These are phyloP conservation scores for Omphalea diandra DNA, from an alignment of 441 rosid genomes.

Conservation along the genomic window DNA sequence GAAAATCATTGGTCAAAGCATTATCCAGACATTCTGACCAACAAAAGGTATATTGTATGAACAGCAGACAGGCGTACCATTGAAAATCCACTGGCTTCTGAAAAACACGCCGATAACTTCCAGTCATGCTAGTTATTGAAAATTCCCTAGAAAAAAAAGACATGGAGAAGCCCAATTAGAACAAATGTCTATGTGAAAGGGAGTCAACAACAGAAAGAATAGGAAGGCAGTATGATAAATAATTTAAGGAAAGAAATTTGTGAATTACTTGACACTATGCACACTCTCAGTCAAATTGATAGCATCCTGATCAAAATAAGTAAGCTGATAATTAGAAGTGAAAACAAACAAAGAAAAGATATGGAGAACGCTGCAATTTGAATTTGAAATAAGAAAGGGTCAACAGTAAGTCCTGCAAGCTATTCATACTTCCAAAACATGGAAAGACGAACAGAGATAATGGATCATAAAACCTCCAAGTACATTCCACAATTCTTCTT, in stretches of 20 bases:
- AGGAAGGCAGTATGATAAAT: background rate
- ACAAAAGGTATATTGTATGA: constrained; percentile 5
- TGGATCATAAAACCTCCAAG: background rate
- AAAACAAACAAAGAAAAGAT: background rate
- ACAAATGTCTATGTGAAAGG: background rate
- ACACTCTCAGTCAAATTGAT: constrained; percentile 71
- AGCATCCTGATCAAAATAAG: constrained; percentile 56
- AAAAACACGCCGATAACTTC: constrained; percentile 86
- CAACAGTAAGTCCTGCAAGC: too few species aligned
- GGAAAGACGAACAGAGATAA: background rate
- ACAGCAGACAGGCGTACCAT: constrained; percentile 45
- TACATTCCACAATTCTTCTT: background rate
- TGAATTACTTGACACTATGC: constrained; percentile 73
- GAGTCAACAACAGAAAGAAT: background rate
- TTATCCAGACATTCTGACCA: constrained; percentile 14
- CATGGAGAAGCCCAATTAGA: constrained; percentile 2
- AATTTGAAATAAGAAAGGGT: background rate
- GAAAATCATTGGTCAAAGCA: constrained; percentile 4
- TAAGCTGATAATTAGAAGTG: constrained; percentile 22
- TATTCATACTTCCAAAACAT: too few species aligned
- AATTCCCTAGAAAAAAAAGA: constrained; percentile 64
- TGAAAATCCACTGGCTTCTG: constrained; percentile 81
- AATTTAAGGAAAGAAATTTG: constrained; percentile 17
- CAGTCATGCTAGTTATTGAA: constrained; percentile 92
- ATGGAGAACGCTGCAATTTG: too few species aligned